These are phyloP conservation scores for Globisporangium apiculatum DNA, from an alignment of 352 stramenopile genomes.

Conservation along the genomic window DNA sequence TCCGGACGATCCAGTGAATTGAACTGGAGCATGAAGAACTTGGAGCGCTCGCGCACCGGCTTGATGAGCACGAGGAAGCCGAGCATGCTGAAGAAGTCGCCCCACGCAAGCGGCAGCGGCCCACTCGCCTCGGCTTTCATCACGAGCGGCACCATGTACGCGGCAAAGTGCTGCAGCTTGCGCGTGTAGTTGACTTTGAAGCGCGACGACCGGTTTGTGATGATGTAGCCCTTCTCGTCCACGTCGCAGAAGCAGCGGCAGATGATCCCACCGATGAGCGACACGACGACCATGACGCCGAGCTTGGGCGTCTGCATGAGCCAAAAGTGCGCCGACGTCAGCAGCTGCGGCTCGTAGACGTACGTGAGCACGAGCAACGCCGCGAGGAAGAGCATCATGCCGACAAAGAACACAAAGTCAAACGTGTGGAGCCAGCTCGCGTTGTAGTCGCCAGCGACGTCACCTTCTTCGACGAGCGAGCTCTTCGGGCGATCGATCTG, in stretches of 20 bases:
- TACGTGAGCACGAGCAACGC: slow-evolving; percentile 36
- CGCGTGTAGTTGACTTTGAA: slow-evolving; percentile 89
- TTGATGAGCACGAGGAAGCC: slow-evolving; percentile 83
- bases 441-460: slow-evolving; percentile 49
- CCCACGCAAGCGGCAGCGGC: slow-evolving; percentile 63
- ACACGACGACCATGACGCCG: slow-evolving; percentile 46
- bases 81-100: slow-evolving; percentile 76
- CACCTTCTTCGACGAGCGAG: slow-evolving; percentile 40
- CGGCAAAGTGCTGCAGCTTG: slow-evolving; percentile 79
- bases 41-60: slow-evolving; percentile 65
- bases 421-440: slow-evolving; percentile 46
- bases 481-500: slow-evolving; percentile 32
- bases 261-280: slow-evolving; percentile 56
- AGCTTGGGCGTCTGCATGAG: slow-evolving; percentile 50
- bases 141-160: slow-evolving; percentile 76
- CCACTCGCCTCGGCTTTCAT: slow-evolving; percentile 56
- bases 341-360: slow-evolving; percentile 35
- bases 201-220: slow-evolving; percentile 73
- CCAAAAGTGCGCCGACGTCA: slow-evolving; percentile 32
- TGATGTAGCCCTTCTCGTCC: slow-evolving; percentile 76
- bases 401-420: slow-evolving; percentile 47
- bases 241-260: slow-evolving; percentile 74
- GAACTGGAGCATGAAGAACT: slow-evolving; percentile 87
- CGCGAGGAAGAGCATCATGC: slow-evolving; percentile 38
- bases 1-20: slow-evolving; percentile 82